Evolutionary conservation across 768 basidiomycete genomes (phyloP).

Genomic region (Panellus pusillus): DNA sequence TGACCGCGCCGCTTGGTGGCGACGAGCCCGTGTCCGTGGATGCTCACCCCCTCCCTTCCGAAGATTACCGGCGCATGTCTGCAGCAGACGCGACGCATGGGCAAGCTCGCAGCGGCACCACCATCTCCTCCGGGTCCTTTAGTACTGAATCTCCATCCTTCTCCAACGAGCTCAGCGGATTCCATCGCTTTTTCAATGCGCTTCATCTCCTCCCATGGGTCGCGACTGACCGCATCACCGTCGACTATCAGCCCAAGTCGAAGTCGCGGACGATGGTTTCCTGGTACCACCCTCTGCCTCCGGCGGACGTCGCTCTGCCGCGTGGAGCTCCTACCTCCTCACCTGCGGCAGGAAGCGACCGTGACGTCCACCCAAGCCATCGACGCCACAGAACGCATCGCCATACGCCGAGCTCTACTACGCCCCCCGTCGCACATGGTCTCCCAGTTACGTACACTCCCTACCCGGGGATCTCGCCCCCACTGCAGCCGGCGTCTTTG

Average conservation of each 20-base stretch:
- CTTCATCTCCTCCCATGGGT: slow-evolving; percentile 22
- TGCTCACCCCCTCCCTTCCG: slow-evolving; percentile 17
- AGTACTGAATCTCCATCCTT: slow-evolving; percentile 17
- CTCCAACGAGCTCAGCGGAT: slow-evolving; percentile 16
- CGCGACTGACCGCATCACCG: slow-evolving; percentile 17
- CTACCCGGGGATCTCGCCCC: slow-evolving; percentile 12
- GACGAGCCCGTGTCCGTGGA: slow-evolving; percentile 20
- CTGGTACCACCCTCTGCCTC: slow-evolving; percentile 13
- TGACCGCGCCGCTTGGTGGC: background rate
- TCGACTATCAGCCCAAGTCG: slow-evolving; percentile 11
- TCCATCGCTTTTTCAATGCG: slow-evolving; percentile 15
- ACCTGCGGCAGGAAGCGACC: background rate
- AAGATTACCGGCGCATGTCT: slow-evolving; percentile 24
- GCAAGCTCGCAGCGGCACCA: slow-evolving; percentile 6
- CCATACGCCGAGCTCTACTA: background rate
- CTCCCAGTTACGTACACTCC: slow-evolving; percentile 1
- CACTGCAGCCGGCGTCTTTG: background rate
- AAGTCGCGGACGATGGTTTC: background rate
- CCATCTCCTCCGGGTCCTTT: slow-evolving; percentile 12
- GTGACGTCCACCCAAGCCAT: background rate
- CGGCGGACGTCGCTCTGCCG: background rate
- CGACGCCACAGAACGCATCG: slow-evolving; percentile 1
- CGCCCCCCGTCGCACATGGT: background rate
- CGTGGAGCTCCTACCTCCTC: background rate
- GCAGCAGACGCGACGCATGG: slow-evolving; percentile 7